phyloP scores from a whole-genome alignment of 305 asterid genomes.

The Solanum aculeatissimum region DNA sequence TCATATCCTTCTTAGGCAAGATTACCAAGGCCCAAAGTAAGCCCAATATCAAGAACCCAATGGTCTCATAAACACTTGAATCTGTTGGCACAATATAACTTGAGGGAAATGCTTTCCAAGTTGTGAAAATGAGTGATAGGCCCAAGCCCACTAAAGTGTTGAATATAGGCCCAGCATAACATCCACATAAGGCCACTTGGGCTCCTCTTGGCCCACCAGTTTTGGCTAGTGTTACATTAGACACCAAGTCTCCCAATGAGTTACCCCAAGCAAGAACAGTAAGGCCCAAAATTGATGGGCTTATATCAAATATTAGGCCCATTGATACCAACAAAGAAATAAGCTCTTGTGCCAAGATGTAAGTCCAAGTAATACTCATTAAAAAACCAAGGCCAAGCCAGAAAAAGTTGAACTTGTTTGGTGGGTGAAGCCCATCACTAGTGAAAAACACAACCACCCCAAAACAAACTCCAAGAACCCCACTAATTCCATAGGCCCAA shows the following conservation, averaged over 20 bases:
- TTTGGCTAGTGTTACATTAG: constrained; percentile 8
- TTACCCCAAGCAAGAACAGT: constrained; percentile 9
- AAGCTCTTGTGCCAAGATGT: constrained; percentile 13
- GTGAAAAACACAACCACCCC: constrained; percentile 2
- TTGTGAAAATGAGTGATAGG: not conserved
- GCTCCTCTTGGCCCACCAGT: not conserved
- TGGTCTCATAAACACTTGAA: not conserved
- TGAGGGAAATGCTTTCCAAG: constrained; percentile 7
- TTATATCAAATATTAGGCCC: constrained; percentile 8
- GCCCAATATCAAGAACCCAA: constrained; percentile 9
- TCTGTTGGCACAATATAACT: not conserved
- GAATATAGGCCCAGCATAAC: constrained; percentile 22
- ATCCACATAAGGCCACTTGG: constrained; percentile 1
- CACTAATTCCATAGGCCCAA: not conserved
- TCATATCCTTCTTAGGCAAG: constrained; percentile 3
- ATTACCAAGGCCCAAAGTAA: constrained; percentile 17
- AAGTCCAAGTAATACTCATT: constrained; percentile 21
- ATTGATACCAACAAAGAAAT: constrained; percentile 13
- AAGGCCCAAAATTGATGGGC: constrained; percentile 11
- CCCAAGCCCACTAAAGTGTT: constrained; percentile 22
- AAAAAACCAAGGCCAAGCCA: constrained; percentile 7
- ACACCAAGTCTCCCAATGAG: constrained; percentile 14
- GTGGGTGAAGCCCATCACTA: constrained; percentile 1
- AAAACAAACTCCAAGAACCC: not conserved
- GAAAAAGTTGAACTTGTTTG: not conserved